These are phyloP conservation scores for Xerocomus brunneocitrinus DNA, from an alignment of 768 basidiomycete species.

Conservation along the genomic window DNA sequence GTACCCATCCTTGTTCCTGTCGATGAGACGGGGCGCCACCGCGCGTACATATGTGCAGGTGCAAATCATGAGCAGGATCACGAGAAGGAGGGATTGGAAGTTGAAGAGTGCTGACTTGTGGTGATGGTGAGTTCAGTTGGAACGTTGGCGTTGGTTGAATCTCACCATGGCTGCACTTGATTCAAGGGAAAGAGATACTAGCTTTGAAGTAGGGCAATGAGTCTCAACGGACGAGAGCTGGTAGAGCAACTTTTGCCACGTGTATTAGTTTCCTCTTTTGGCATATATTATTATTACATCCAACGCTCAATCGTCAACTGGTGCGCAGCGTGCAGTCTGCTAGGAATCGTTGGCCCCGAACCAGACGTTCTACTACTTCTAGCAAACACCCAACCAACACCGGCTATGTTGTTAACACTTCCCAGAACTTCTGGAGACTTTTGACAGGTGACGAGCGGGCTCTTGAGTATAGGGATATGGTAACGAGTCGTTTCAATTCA, in stretches of 20 bases:
- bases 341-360: too few relatives aligned
- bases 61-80: slow-evolving; percentile 90
- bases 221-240: background rate
- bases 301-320: too few relatives aligned
- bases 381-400: too few relatives aligned
- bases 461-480: too few relatives aligned
- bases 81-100: slow-evolving; percentile 91
- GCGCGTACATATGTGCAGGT: slow-evolving; percentile 95
- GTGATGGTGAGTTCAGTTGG: background rate
- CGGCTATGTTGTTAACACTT: too few relatives aligned
- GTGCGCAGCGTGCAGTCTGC: too few relatives aligned
- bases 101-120: slow-evolving; percentile 93
- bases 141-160: background rate
- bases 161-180: slow-evolving; percentile 16
- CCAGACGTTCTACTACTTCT: too few relatives aligned
- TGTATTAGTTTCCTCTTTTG: background rate
- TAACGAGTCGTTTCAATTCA: too few relatives aligned
- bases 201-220: background rate
- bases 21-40: slow-evolving; percentile 83
- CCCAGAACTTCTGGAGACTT: too few relatives aligned
- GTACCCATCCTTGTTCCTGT: slow-evolving; percentile 93
- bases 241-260: background rate
- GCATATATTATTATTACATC: background rate
- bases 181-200: background rate
- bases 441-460: too few relatives aligned